These are phyloP conservation scores for Aspergillus fumigatiaffinis DNA, from an alignment of 2,329 filamentous ascomycete genomes.

Conservation along the genomic window DNA sequence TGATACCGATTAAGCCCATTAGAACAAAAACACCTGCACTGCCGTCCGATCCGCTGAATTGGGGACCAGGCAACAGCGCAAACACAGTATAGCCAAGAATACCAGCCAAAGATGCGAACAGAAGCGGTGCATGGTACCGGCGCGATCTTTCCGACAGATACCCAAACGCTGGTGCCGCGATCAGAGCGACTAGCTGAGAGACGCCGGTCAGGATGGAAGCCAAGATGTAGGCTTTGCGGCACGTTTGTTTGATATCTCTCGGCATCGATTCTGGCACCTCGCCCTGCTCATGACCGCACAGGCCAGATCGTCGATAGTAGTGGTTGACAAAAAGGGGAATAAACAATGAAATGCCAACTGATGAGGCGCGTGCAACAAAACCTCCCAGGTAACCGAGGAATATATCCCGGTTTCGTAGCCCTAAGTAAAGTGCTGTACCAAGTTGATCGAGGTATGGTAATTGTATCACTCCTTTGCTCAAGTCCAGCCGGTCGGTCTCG, in stretches of 20 bases:
- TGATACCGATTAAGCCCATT: conserved; percentile 78
- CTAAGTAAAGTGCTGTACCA: conserved; percentile 62
- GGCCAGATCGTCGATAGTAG: conserved; percentile 77
- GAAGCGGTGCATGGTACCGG: conserved; percentile 67
- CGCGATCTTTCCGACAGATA: conserved; percentile 69
- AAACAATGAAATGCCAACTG: conserved; percentile 91
- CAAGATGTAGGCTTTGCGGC: conserved; percentile 80
- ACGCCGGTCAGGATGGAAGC: conserved; percentile 84
- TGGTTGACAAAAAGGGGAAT: conserved; percentile 90
- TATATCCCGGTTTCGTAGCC: conserved; percentile 72
- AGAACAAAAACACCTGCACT: conserved; percentile 67
- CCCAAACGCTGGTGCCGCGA: conserved; percentile 83
- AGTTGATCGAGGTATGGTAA: conserved; percentile 51
- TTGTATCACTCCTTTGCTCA: conserved; percentile 4
- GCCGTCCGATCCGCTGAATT: conserved; percentile 67
- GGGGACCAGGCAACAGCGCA: conserved; percentile 71
- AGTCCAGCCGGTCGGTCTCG: conserved; percentile 1
- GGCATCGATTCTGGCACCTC: conserved; percentile 27
- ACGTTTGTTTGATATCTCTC: conserved; percentile 75
- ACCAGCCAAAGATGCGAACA: conserved; percentile 68
- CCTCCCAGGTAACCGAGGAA: conserved; percentile 86
- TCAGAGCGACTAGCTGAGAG: conserved; percentile 78
- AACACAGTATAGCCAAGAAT: conserved; percentile 75
- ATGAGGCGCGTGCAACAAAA: conserved; percentile 90
- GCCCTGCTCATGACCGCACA: conserved; percentile 56